These are phyloP conservation scores for Tetradesmus lagerheimii DNA, from an alignment of 139 green algal genomes.

Conservation along the genomic window DNA sequence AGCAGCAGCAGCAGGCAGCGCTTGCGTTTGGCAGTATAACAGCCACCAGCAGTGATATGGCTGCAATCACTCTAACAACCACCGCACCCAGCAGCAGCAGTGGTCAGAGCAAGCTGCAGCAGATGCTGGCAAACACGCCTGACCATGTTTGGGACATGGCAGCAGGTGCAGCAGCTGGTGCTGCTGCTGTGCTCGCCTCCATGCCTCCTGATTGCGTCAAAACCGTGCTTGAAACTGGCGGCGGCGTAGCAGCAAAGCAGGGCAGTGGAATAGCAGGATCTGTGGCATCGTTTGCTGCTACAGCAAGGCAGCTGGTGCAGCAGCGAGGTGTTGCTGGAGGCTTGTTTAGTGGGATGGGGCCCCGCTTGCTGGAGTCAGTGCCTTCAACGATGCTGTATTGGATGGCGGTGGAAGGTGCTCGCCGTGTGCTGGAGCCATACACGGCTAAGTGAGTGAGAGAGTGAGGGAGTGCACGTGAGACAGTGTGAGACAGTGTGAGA, in stretches of 20 bases:
- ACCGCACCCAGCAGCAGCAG: not conserved
- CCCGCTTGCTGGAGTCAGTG: constrained; percentile 64
- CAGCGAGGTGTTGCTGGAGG: constrained; percentile 50
- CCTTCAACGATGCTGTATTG: constrained; percentile 62
- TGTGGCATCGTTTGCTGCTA: constrained; percentile 56
- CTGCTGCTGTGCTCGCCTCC: constrained; percentile 67
- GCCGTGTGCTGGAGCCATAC: constrained; percentile 55
- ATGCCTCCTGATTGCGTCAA: constrained; percentile 83
- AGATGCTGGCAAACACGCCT: constrained; percentile 17
- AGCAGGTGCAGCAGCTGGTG: constrained; percentile 70
- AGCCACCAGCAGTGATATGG: not conserved
- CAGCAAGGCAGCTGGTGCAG: constrained; percentile 53
- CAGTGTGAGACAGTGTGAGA: not conserved
- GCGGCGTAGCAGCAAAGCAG: constrained; percentile 5
- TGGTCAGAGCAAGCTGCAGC: not conserved
- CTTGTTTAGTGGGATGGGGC: constrained; percentile 72
- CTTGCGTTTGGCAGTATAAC: constrained; percentile 31
- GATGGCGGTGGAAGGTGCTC: constrained; percentile 54
- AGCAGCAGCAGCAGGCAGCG: not conserved
- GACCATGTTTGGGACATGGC: constrained; percentile 58
- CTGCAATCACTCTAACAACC: not conserved
- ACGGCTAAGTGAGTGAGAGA: constrained; percentile 16
- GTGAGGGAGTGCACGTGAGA: not conserved
- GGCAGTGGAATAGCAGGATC: not conserved
- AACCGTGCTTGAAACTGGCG: constrained; percentile 71